Evolutionary conservation across 164 flowering plant species (phyloP), one percentile per base, ranked within the genome.

Genomic region (Magnolia kwangsiensis): DNA sequence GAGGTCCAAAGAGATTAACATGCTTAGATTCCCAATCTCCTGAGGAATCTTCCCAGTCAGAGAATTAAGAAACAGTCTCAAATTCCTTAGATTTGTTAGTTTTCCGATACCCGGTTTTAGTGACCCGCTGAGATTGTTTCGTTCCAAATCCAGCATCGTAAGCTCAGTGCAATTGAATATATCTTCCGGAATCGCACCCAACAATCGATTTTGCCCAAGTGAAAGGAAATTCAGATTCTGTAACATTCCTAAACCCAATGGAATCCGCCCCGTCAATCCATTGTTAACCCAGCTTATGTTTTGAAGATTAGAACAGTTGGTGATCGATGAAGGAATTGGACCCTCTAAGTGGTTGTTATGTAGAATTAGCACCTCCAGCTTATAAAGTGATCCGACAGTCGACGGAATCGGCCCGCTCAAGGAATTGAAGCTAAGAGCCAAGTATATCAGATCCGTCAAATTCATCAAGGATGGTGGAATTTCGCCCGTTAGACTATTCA

Each of bases 111-210:
- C 72, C 1, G 86, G 79, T 37, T 77, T 83, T 61, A 90, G 74
- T 37, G 74, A 24, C 20, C 94, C 92, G 58, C 71, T 82, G 68
- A 90, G 84, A 27, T 79, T 79, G 82, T 89, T 88, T 27, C 2
- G 19, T 7, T 86, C 71, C 73, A 90, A 74, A 80, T 71, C 80
- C 19, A 91, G 74, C 8, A 70, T 72, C 4, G 14, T 50, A 51
- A 94, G 91, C 72, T 82, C 83, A 59, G 88, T 76, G 81, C 96
- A 92, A 71, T 91, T 86, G 85, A 82, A 90, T 31, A 94, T 71
- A 74, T 86, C 93, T 69, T 85, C 91, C 1, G 96, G 97, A 51
- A 94, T 85, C 65, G 85, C 82, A 5, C 96, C 94, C 0, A 79
- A 79, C 84, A 94, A 65, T 7, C 70, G 71, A 78, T 90, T 91